A percentile compares a stretch with the other conserved stretches of the same genome.
Evolutionary conservation across 1,139 yeast genomes (phyloP).

Genomic region (Kodamaea suecica): DNA sequence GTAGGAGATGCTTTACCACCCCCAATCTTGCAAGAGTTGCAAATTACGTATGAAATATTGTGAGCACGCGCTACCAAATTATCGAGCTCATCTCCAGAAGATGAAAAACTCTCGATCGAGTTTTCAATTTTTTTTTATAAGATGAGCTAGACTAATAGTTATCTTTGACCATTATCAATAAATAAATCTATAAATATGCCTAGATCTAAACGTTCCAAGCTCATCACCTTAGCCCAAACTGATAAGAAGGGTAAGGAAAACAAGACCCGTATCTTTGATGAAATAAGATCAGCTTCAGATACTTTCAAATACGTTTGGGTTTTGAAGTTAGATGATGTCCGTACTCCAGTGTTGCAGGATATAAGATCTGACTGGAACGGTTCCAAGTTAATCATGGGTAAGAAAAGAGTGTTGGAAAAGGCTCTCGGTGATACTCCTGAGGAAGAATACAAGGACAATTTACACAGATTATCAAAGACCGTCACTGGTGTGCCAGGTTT

Average conservation of each 20-base stretch:
- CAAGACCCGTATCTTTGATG: conserved; percentile 87
- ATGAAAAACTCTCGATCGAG: too few species aligned
- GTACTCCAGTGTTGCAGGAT: conserved; percentile 93
- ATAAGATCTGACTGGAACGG: conserved; percentile 91
- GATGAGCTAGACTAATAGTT: conserved; percentile 11
- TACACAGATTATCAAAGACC: conserved; percentile 61
- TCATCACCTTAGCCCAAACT: conserved; percentile 93
- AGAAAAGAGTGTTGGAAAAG: conserved; percentile 88
- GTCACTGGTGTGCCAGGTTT: conserved; percentile 79
- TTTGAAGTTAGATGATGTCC: conserved; percentile 82
- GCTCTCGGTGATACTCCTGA: conserved; percentile 85
- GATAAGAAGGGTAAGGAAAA: conserved; percentile 94
- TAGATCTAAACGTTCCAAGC: conserved; percentile 89
- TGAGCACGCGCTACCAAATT: conserved; percentile 4
- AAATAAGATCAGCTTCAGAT: conserved; percentile 79
- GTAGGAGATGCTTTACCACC: conserved; percentile 2
- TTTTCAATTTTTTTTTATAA: conserved; percentile 8
- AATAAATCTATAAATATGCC: conserved; percentile 55
- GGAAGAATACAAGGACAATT: conserved; percentile 85
- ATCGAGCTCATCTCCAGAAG: too few species aligned
- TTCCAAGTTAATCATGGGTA: conserved; percentile 83
- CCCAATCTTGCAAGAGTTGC: conserved; percentile 4
- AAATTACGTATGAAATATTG: conserved; percentile 2
- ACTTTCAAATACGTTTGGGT: conserved; percentile 78
- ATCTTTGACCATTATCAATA: conserved; percentile 10